phyloP scores from a whole-genome alignment of 805 yeast species.

The Cyberlindnera saturnus region DNA sequence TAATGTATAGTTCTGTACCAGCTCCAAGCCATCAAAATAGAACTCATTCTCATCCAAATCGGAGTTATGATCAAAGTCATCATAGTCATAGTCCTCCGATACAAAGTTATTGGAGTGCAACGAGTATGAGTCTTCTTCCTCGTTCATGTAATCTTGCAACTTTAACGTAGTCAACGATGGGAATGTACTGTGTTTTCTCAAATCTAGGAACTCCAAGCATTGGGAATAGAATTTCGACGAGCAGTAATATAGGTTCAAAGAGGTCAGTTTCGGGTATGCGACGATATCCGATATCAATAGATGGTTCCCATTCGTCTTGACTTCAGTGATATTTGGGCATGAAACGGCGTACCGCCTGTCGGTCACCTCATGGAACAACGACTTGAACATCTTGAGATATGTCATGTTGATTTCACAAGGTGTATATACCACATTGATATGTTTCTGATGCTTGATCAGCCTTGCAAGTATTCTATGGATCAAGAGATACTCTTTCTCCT shows the following conservation, averaged over 20 bases:
- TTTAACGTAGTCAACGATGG: conserved; percentile 15
- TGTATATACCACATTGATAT: conserved; percentile 9
- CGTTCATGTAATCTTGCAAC: conserved; percentile 23
- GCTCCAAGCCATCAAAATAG: conserved; percentile 30
- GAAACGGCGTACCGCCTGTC: conserved; percentile 1
- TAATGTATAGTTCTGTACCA: conserved; percentile 14
- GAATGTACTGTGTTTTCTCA: conserved; percentile 6
- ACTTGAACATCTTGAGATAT: conserved; percentile 20
- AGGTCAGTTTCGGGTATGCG: conserved; percentile 8
- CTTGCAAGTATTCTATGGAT: conserved; percentile 11
- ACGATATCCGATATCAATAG: conserved; percentile 11
- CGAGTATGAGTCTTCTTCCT: conserved; percentile 20
- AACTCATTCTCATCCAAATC: conserved; percentile 30
- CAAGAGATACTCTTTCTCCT: conserved; percentile 5
- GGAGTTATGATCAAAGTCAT: conserved; percentile 28
- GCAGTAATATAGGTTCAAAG: conserved; percentile 19
- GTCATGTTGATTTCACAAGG: conserved; percentile 13
- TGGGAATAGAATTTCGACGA: conserved; percentile 20
- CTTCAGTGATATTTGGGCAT: conserved; percentile 8
- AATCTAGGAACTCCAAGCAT: conserved; percentile 15
- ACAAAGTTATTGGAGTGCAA: conserved; percentile 16
- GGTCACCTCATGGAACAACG: conserved; percentile 11
- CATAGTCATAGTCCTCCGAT: conserved; percentile 18
- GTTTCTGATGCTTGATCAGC: conserved; percentile 5
- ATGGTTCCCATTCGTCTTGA: conserved; percentile 20